Conservation (phyloP, 1,284 basidiomycete genomes). For the Tausonia pullulans region DNA sequence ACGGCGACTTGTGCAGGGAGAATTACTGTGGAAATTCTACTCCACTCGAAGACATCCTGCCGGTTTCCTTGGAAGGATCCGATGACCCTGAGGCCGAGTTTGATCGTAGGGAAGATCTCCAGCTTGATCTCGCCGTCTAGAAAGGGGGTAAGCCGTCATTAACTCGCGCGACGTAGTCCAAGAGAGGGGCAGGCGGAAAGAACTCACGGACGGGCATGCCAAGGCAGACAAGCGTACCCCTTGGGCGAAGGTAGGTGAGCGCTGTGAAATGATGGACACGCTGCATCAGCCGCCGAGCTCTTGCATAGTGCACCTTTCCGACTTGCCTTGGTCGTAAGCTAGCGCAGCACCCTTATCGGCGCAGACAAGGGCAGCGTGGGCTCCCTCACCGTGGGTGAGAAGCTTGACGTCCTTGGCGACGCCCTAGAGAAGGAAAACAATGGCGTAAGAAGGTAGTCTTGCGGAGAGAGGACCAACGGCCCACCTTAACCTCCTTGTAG, state of each 20-base stretch:
- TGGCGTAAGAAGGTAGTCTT: too few species aligned
- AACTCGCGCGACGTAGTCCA: too few species aligned
- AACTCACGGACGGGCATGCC: slow-evolving; percentile 47
- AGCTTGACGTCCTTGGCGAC: slow-evolving; percentile 37
- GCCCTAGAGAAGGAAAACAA: slow-evolving; percentile 16
- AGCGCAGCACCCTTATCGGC: slow-evolving; percentile 31
- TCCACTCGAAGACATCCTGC: too few species aligned
- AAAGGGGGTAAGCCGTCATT: too few species aligned
- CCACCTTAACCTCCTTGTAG: slow-evolving; percentile 41
- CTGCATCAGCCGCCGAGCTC: too few species aligned
- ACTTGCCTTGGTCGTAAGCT: slow-evolving; percentile 42
- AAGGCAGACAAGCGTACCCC: slow-evolving; percentile 57
- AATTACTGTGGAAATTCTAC: too few species aligned
- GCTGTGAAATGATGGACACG: slow-evolving; percentile 31
- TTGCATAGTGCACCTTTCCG: too few species aligned
- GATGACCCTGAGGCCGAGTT: slow-evolving; percentile 43
- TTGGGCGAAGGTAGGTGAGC: slow-evolving; percentile 52
- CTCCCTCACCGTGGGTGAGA: slow-evolving; percentile 47
- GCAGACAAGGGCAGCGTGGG: slow-evolving; percentile 63
- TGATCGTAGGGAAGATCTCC: slow-evolving; percentile 64
- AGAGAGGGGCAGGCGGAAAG: too few species aligned
- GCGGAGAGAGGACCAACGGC: too few species aligned
- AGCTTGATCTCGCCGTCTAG: slow-evolving; percentile 45
- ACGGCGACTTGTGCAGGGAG: too few species aligned
- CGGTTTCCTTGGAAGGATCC: too few species aligned